A percentile compares a stretch with the other conserved stretches of the same genome.
Evolutionary conservation across 2,329 filamentous ascomycete genomes (phyloP).

Genomic region (Coniella lustricola): DNA sequence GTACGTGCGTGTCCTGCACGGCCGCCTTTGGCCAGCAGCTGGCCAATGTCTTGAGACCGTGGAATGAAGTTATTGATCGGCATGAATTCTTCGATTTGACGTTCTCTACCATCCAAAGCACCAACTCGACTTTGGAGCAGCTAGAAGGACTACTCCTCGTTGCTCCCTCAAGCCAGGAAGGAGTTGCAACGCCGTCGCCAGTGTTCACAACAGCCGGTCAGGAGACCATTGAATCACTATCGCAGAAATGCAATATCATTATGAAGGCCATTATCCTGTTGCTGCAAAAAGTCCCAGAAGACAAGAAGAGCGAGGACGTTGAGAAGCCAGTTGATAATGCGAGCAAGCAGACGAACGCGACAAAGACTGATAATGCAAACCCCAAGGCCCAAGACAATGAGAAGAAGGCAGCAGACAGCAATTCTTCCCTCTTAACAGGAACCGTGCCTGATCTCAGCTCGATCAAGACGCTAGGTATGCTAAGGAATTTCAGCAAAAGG

Average conservation of each 20-base stretch:
- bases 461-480: not conserved
- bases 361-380: not conserved
- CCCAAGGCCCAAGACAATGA: not conserved
- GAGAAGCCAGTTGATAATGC: too few species aligned
- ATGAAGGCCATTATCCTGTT: slow-evolving; percentile 9
- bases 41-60: not conserved
- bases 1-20: slow-evolving; percentile 2
- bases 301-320: too few species aligned
- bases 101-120: not conserved
- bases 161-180: too few species aligned
- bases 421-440: slow-evolving; percentile 1
- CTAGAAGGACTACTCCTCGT: not conserved
- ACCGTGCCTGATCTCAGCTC: slow-evolving; percentile 5
- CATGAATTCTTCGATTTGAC: not conserved
- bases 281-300: not conserved
- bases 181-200: not conserved
- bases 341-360: not conserved
- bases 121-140: not conserved
- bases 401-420: not conserved
- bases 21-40: slow-evolving; percentile 10
- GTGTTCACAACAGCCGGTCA: not conserved
- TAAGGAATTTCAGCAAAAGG: not conserved
- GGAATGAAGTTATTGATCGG: not conserved
- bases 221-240: not conserved
- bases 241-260: slow-evolving; percentile 8